Percentiles rank a stretch among this genome's conserved stretches.
phyloP scores from a whole-genome alignment of 352 stramenopile species.

The Globisporangium emineosum region DNA sequence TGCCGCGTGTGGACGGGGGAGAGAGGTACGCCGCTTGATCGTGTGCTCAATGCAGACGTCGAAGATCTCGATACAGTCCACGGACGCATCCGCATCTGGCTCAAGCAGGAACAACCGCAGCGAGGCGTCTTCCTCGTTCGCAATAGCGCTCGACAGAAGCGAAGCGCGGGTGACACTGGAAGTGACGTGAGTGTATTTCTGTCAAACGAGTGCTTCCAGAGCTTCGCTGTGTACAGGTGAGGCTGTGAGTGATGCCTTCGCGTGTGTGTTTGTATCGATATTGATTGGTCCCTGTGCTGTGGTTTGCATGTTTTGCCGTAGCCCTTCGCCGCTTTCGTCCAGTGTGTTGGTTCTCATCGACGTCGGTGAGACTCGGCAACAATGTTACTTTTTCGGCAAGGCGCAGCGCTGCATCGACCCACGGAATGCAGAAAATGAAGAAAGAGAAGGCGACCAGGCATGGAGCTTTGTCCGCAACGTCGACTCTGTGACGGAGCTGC shows the following conservation, averaged over 20 bases:
- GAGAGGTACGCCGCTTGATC: constrained; percentile 21
- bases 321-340: constrained; percentile 52
- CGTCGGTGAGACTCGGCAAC: constrained; percentile 28
- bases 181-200: constrained; percentile 26
- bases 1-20: constrained; percentile 48
- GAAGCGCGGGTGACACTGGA: background rate
- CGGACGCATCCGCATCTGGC: constrained; percentile 9
- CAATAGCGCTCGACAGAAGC: background rate
- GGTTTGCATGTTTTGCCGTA: constrained; percentile 9
- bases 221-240: constrained; percentile 43
- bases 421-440: background rate
- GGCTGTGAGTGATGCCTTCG: background rate
- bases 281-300: background rate
- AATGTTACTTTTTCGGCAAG: constrained; percentile 54
- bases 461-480: constrained; percentile 23
- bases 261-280: background rate
- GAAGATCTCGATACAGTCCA: constrained; percentile 24
- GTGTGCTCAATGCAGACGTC: constrained; percentile 28
- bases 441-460: background rate
- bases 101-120: background rate
- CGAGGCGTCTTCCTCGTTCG: constrained; percentile 11
- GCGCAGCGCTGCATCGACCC: constrained; percentile 12
- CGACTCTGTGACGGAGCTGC: constrained; percentile 29
- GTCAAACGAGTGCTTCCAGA: constrained; percentile 24
- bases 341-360: constrained; percentile 53